Percentiles rank a stretch among this genome's conserved stretches.
Conservation (phyloP, 2,329 filamentous ascomycete species). For the Curvularia eragrostidis region DNA sequence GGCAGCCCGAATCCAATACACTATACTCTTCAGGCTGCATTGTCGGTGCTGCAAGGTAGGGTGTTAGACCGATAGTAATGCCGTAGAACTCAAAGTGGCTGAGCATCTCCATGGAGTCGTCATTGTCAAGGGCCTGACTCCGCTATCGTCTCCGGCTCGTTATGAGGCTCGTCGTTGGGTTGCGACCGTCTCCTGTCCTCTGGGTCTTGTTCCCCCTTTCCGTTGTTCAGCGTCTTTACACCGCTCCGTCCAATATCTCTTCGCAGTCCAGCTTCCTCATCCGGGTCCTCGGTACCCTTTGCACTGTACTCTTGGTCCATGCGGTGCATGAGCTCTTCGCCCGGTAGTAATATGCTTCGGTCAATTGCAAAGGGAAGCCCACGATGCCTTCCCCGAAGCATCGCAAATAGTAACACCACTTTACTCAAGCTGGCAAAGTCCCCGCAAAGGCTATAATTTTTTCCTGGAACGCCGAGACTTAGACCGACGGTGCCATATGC, state of each 20-base stretch:
- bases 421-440: slow-evolving; percentile 64
- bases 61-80: slow-evolving; percentile 10
- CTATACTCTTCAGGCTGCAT: slow-evolving; percentile 1
- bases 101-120: slow-evolving; percentile 1
- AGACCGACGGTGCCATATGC: slow-evolving; percentile 69
- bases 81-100: not conserved
- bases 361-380: slow-evolving; percentile 42
- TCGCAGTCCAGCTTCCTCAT: slow-evolving; percentile 25
- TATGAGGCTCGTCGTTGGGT: slow-evolving; percentile 2
- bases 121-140: slow-evolving; percentile 10
- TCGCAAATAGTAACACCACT: slow-evolving; percentile 64
- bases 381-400: slow-evolving; percentile 52
- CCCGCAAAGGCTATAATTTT: slow-evolving; percentile 63
- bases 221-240: slow-evolving; percentile 1
- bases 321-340: slow-evolving; percentile 45
- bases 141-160: slow-evolving; percentile 5
- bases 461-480: slow-evolving; percentile 61
- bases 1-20: slow-evolving; percentile 1
- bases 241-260: slow-evolving; percentile 28
- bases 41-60: slow-evolving; percentile 1
- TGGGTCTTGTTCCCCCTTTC: slow-evolving; percentile 26
- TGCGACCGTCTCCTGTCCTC: slow-evolving; percentile 9
- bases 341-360: slow-evolving; percentile 40
- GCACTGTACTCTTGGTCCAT: slow-evolving; percentile 42
- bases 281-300: slow-evolving; percentile 17